These are phyloP conservation scores for Dioscorea cayenensis DNA, from an alignment of 116 monocot species.

Conservation along the genomic window DNA sequence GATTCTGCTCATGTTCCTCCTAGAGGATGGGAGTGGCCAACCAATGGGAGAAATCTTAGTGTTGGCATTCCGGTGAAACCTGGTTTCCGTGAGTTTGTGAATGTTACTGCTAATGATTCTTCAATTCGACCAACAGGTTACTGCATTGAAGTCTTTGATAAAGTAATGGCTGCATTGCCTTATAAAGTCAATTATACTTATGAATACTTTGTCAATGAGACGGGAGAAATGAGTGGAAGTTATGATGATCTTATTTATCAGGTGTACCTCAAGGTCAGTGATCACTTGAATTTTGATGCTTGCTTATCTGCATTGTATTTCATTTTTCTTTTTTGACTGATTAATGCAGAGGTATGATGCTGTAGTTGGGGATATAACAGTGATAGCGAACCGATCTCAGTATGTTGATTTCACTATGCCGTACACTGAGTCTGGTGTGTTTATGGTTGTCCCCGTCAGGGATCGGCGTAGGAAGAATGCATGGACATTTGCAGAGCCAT, in stretches of 20 bases:
- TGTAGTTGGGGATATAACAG: slow-evolving; percentile 17
- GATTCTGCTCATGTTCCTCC: slow-evolving; percentile 1
- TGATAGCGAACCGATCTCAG: slow-evolving; percentile 13
- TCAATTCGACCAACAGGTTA: slow-evolving; percentile 12
- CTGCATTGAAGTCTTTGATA: slow-evolving; percentile 27
- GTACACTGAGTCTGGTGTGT: slow-evolving; percentile 17
- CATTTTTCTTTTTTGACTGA: not conserved
- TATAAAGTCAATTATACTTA: slow-evolving; percentile 15
- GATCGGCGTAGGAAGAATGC: slow-evolving; percentile 8
- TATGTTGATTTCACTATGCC: slow-evolving; percentile 26
- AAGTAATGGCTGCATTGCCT: slow-evolving; percentile 18
- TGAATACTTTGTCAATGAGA: not conserved
- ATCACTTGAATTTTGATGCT: slow-evolving; percentile 1
- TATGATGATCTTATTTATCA: slow-evolving; percentile 24
- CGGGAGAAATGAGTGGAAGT: not conserved
- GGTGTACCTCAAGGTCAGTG: slow-evolving; percentile 32
- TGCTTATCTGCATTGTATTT: not conserved
- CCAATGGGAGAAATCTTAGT: slow-evolving; percentile 12
- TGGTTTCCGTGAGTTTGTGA: slow-evolving; percentile 28
- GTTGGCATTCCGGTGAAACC: slow-evolving; percentile 44
- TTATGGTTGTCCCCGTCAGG: slow-evolving; percentile 18
- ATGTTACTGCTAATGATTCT: not conserved
- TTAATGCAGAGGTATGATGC: slow-evolving; percentile 13
- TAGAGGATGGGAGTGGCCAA: slow-evolving; percentile 61
- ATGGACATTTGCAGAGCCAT: slow-evolving; percentile 17